These are phyloP conservation scores for Kingdonia uniflora DNA, from an alignment of 164 flowering plant species.

Conservation along the genomic window DNA sequence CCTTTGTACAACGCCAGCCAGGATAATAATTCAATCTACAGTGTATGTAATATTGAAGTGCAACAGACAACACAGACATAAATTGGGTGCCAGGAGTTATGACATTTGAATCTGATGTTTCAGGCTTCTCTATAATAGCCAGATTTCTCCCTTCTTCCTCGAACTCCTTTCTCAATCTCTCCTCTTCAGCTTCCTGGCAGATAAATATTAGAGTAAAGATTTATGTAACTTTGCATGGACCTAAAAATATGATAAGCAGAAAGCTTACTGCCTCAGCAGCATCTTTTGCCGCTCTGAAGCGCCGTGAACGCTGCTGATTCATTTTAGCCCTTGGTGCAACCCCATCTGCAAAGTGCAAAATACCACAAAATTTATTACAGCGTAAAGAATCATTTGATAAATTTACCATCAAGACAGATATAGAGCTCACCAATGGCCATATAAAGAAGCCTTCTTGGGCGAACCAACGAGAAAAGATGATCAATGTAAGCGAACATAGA, in stretches of 20 bases:
- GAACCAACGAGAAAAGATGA: constrained; percentile 74
- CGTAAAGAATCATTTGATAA: not conserved
- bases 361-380: not conserved
- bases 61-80: constrained; percentile 80
- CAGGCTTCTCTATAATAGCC: constrained; percentile 49
- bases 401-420: not conserved
- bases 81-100: constrained; percentile 98
- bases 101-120: constrained; percentile 90
- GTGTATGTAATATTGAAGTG: constrained; percentile 88
- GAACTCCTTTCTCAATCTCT: constrained; percentile 62
- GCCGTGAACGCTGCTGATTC: constrained; percentile 97
- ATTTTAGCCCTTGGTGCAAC: constrained; percentile 99
- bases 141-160: constrained; percentile 45
- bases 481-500: constrained; percentile 90
- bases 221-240: not conserved
- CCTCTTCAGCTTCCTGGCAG: constrained; percentile 87
- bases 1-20: constrained; percentile 81
- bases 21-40: constrained; percentile 51
- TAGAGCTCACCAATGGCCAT: constrained; percentile 83
- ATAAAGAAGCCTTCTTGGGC: constrained; percentile 90
- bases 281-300: constrained; percentile 97
- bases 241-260: constrained; percentile 7
- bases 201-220: not conserved
- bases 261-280: constrained; percentile 84
- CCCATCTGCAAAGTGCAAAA: constrained; percentile 50